Base-by-base conservation (phyloP, 108 stramenopile species). In the Licmophora abbreviata region DNA sequence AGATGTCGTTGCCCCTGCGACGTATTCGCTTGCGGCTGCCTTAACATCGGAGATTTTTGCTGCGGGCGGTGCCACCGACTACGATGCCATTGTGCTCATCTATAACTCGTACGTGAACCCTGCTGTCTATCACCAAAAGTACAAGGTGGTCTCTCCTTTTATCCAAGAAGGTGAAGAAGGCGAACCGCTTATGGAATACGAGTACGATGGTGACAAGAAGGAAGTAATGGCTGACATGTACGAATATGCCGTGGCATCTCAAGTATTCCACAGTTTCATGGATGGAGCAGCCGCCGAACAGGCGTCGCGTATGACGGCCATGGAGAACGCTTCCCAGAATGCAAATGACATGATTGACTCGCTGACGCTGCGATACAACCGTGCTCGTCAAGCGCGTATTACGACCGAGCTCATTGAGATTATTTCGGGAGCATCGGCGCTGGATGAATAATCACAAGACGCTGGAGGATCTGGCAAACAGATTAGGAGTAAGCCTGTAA, bases 371-470 rank as follows among this genome's bases (percentile, higher is more conserved):
- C 69, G 71, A 64, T 99, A 98, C 84, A 99, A 99, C 71, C 92
- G 97, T 72, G 99, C 97, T 40, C 94, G 99, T 73, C 99, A 99
- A 89, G 91, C 97, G 53, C 85, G 97, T 63, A 99, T 99, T 81
- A 99, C 97, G 56, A 99, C 99, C 29, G 99, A 99, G 87, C 99
- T 99, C 58, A 99, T 99, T 63, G 99, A 99, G 79, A 99, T 99
- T 88, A 97, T 99, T 71, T 99, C 97, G 33, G 99, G 99, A 63
- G 99, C 99, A 29, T 93, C 97, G 50, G 97, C 99, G 22, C 84
- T 99, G 52, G 95, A 98, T 63, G 88, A 62, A 44, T 83, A 83
- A 77, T 41, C 24, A 40, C n/a, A n/a, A n/a, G n/a, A n/a, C n/a
- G n/a, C n/a, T n/a, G n/a, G n/a, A n/a, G n/a, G n/a, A n/a, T n/a